Evolutionary conservation across 73 alveolate species (phyloP).

Genomic region (Stentor roeselii): DNA sequence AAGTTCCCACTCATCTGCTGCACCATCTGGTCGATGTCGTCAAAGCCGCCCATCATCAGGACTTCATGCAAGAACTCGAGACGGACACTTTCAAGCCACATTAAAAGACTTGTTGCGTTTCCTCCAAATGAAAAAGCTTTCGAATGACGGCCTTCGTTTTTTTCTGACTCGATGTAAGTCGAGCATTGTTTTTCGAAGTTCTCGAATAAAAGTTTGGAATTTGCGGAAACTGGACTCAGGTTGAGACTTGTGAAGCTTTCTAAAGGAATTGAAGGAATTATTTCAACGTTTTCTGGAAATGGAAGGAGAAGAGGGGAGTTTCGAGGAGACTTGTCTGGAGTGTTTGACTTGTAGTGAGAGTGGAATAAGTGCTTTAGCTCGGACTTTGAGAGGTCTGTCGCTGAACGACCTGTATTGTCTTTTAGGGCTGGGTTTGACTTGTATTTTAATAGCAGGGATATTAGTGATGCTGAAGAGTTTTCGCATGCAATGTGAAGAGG

Average conservation of each 20-base stretch:
- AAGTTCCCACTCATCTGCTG: not conserved
- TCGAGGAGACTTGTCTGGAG: not conserved
- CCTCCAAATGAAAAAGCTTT: not conserved
- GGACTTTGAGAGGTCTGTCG: not conserved
- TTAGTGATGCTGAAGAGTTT: not conserved
- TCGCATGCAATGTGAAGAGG: not conserved
- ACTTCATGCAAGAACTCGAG: not conserved
- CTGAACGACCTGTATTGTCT: not conserved
- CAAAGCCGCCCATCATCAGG: not conserved
- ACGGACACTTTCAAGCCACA: not conserved
- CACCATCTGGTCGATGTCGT: not conserved
- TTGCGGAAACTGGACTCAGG: not conserved
- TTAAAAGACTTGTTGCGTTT: not conserved
- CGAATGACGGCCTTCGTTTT: not conserved
- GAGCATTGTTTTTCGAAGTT: not conserved
- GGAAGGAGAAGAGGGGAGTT: slow-evolving; percentile 11
- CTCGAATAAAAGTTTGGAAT: not conserved
- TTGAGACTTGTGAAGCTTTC: not conserved
- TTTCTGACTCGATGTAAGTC: not conserved
- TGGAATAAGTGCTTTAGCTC: not conserved
- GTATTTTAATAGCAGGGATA: not conserved
- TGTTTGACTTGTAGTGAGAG: not conserved
- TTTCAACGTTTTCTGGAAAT: slow-evolving; percentile 9
- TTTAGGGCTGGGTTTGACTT: not conserved
- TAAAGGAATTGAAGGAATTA: slow-evolving; percentile 15